Evolutionary conservation across 2,329 filamentous ascomycete genomes (phyloP).

Genomic region (Pseudogymnoascus sp.): DNA sequence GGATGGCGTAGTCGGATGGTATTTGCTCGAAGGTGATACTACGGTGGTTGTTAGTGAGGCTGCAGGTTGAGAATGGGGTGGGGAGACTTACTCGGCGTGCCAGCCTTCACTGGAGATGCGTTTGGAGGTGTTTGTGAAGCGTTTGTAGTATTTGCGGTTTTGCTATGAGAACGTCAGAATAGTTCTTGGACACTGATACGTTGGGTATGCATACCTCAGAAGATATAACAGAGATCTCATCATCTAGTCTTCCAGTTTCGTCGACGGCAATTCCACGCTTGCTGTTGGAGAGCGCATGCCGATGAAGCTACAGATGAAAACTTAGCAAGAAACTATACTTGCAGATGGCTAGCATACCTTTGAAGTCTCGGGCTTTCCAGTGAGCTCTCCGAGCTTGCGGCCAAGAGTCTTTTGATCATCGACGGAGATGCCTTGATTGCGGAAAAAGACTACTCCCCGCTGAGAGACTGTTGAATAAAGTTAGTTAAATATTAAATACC

Average conservation of each 20-base stretch:
- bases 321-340: background rate
- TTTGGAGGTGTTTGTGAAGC: slow-evolving; percentile 26
- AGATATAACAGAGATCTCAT: slow-evolving; percentile 42
- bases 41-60: background rate
- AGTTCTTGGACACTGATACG: background rate
- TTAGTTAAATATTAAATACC: background rate
- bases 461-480: slow-evolving; percentile 36
- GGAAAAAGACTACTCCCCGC: slow-evolving; percentile 46
- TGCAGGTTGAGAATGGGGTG: background rate
- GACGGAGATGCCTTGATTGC: slow-evolving; percentile 41
- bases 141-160: slow-evolving; percentile 32
- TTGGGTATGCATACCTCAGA: slow-evolving; percentile 26
- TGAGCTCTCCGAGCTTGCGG: slow-evolving; percentile 39
- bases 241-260: slow-evolving; percentile 37
- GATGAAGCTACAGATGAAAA: slow-evolving; percentile 30
- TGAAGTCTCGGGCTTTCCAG: slow-evolving; percentile 38
- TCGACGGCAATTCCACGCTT: slow-evolving; percentile 36
- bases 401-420: slow-evolving; percentile 44
- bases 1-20: slow-evolving; percentile 39
- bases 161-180: slow-evolving; percentile 13
- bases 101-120: slow-evolving; percentile 31
- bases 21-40: slow-evolving; percentile 39
- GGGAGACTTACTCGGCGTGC: slow-evolving; percentile 35
- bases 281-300: slow-evolving; percentile 41
- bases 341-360: slow-evolving; percentile 15